Evolutionary conservation across 1,139 yeast species (phyloP).

Genomic region (Candida sanyaensis): DNA sequence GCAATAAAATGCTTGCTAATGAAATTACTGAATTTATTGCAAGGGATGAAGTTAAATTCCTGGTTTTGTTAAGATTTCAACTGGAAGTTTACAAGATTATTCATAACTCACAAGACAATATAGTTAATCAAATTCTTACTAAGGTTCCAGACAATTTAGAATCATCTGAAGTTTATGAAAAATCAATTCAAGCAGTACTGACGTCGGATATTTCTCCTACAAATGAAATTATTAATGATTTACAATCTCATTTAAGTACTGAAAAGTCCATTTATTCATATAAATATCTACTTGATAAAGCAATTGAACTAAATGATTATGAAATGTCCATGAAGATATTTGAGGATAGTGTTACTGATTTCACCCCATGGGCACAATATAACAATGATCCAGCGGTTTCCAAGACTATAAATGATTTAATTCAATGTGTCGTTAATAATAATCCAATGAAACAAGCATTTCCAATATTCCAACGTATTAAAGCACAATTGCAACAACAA

Average conservation of each 20-base stretch:
- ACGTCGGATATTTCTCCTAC: conserved; percentile 19
- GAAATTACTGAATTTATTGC: conserved; percentile 20
- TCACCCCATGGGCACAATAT: conserved; percentile 30
- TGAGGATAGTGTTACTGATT: conserved; percentile 29
- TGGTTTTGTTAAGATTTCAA: conserved; percentile 22
- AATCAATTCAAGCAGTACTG: conserved; percentile 22
- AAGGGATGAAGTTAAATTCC: conserved; percentile 26
- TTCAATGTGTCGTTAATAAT: conserved; percentile 23
- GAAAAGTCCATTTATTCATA: conserved; percentile 24
- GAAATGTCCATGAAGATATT: conserved; percentile 31
- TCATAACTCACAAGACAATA: neutral
- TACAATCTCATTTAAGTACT: conserved; percentile 12
- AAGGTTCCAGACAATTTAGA: conserved; percentile 12
- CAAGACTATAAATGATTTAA: conserved; percentile 35
- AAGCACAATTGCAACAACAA: conserved; percentile 37
- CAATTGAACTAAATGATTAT: conserved; percentile 23
- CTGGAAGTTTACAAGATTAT: conserved; percentile 15
- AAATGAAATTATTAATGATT: conserved; percentile 19
- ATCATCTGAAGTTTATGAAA: conserved; percentile 16
- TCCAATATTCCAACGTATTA: conserved; percentile 35
- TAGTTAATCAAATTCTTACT: conserved; percentile 2
- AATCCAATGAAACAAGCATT: conserved; percentile 27
- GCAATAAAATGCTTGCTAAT: conserved; percentile 9
- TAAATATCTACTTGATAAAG: conserved; percentile 13
- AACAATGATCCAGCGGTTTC: conserved; percentile 30